These are phyloP conservation scores for Lachancea sp. DNA, from an alignment of 805 yeast genomes.

Conservation along the genomic window DNA sequence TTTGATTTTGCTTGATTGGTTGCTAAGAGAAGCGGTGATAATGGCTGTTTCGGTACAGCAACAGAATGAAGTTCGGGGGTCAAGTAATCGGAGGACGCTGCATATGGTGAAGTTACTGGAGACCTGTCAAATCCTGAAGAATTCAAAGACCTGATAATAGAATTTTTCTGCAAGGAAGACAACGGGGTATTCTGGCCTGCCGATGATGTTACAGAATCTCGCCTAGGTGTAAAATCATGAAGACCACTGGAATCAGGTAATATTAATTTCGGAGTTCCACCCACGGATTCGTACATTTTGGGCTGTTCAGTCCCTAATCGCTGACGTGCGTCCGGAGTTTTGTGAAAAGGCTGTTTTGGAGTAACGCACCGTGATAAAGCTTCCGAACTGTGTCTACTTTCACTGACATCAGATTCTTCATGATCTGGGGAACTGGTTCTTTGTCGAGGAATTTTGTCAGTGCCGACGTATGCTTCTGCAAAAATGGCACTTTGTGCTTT, in stretches of 20 bases:
- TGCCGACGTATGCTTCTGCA: constrained; percentile 37
- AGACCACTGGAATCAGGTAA: constrained; percentile 14
- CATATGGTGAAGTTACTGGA: constrained; percentile 55
- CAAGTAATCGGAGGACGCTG: constrained; percentile 41
- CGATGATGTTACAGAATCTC: constrained; percentile 51
- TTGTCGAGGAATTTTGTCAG: constrained; percentile 38
- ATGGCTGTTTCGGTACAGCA: constrained; percentile 47
- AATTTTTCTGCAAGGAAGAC: constrained; percentile 55
- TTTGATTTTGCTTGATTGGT: constrained; percentile 50
- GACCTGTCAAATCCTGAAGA: constrained; percentile 28
- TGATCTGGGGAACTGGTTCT: constrained; percentile 3
- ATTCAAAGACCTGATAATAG: constrained; percentile 17
- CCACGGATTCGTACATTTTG: constrained; percentile 4
- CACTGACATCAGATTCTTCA: constrained; percentile 2
- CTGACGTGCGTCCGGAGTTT: neutral
- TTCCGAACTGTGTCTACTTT: constrained; percentile 7
- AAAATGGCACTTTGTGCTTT: constrained; percentile 29
- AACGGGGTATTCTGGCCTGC: constrained; percentile 40
- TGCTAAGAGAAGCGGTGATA: constrained; percentile 74
- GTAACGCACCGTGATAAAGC: constrained; percentile 38
- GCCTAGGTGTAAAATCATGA: constrained; percentile 43
- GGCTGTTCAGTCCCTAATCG: constrained; percentile 1
- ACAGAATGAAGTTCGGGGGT: constrained; percentile 30
- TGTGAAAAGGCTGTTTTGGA: constrained; percentile 36
- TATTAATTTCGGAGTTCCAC: constrained; percentile 13